Percentiles rank a stretch among this genome's conserved stretches.
phyloP scores from a whole-genome alignment of 306 rosid genomes.

The Phaseolus lunatus region DNA sequence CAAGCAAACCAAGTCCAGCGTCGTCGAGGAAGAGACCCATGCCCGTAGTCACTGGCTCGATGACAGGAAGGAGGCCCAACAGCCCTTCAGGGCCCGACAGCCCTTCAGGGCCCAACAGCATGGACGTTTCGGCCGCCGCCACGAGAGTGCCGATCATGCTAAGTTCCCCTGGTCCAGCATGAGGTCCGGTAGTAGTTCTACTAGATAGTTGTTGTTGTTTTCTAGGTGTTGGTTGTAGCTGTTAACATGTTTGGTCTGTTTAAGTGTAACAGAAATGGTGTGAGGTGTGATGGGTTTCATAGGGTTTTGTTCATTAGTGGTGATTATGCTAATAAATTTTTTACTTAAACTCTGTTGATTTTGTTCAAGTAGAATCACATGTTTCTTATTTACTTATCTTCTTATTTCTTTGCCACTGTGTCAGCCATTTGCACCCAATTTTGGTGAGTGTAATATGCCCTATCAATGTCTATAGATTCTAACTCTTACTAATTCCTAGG shows the following conservation, averaged over 20 bases:
- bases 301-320: slow-evolving; percentile 22
- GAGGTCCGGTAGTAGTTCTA: slow-evolving; percentile 57
- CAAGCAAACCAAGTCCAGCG: slow-evolving; percentile 60
- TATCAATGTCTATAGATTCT: too few relatives aligned
- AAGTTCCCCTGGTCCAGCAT: slow-evolving; percentile 88
- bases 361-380: too few relatives aligned
- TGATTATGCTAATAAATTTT: slow-evolving; percentile 2
- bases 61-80: slow-evolving; percentile 41
- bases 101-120: neutral
- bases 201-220: slow-evolving; percentile 48
- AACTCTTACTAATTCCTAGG: too few relatives aligned
- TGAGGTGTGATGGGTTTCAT: neutral
- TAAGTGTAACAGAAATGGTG: neutral
- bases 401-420: too few relatives aligned
- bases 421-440: too few relatives aligned
- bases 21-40: slow-evolving; percentile 65
- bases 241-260: neutral
- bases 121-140: neutral
- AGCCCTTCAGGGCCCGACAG: neutral
- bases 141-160: slow-evolving; percentile 53
- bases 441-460: too few relatives aligned
- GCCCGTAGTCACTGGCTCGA: slow-evolving; percentile 75
- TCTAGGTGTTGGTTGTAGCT: neutral
- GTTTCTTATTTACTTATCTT: too few relatives aligned
- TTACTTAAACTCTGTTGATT: neutral